phyloP scores from a whole-genome alignment of 345 rosid species.

The Melastoma malabathricum region DNA sequence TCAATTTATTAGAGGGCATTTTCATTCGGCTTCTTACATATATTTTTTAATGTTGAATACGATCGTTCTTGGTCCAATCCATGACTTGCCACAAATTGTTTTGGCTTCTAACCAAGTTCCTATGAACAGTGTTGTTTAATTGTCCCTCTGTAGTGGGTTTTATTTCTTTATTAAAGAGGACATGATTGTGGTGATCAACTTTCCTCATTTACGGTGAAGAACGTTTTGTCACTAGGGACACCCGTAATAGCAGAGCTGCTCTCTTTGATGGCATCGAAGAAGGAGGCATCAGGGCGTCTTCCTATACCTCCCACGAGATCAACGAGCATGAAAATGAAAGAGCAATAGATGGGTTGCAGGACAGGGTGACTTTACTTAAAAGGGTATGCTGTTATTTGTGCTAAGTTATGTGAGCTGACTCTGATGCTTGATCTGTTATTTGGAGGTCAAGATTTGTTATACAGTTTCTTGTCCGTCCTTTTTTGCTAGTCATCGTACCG shows the following conservation, averaged over 20 bases:
- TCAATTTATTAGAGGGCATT: no score
- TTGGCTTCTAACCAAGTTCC: no score
- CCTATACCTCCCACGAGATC: constrained; percentile 76
- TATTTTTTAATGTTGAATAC: no score
- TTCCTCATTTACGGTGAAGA: no score
- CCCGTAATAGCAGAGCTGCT: constrained; percentile 47
- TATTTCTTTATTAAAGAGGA: no score
- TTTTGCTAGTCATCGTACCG: background rate
- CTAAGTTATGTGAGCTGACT: background rate
- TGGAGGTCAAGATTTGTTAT: background rate
- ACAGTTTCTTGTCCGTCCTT: background rate
- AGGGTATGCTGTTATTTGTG: constrained; percentile 38
- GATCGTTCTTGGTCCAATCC: no score
- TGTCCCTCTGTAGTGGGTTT: no score
- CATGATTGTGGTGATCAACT: no score
- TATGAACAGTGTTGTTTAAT: no score
- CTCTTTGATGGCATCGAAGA: constrained; percentile 93
- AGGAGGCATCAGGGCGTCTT: constrained; percentile 89
- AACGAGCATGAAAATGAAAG: constrained; percentile 88
- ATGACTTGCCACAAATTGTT: no score
- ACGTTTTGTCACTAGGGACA: constrained; percentile 38
- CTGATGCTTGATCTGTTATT: background rate
- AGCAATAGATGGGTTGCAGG: constrained; percentile 92
- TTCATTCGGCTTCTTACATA: no score
- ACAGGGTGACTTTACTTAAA: constrained; percentile 72